Evolutionary conservation across 2,329 filamentous ascomycete species (phyloP).

Genomic region (Diaporthe sp.): DNA sequence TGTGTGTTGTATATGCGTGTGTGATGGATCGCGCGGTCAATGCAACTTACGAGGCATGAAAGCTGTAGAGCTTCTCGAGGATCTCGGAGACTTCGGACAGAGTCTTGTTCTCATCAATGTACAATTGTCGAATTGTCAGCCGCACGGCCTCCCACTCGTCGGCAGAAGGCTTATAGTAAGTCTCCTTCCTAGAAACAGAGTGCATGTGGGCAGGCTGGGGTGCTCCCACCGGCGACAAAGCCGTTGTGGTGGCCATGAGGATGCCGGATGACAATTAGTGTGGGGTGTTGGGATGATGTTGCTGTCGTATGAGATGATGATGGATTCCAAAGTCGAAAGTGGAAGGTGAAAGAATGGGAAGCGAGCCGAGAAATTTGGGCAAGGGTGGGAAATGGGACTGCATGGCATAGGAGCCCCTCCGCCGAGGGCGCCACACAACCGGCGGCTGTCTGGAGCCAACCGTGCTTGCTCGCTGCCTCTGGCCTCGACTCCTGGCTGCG

Average conservation of each 20-base stretch:
- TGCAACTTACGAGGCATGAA: slow-evolving; percentile 38
- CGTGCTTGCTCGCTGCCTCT: slow-evolving; percentile 23
- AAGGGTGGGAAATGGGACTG: slow-evolving; percentile 37
- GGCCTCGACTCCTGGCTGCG: slow-evolving; percentile 13
- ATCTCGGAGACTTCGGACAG: slow-evolving; percentile 26
- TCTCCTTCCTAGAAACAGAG: slow-evolving; percentile 13
- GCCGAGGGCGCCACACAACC: slow-evolving; percentile 33
- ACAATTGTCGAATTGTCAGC: slow-evolving; percentile 34
- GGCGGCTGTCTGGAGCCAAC: slow-evolving; percentile 22
- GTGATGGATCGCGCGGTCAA: neutral
- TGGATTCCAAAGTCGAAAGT: slow-evolving; percentile 21
- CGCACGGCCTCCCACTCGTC: slow-evolving; percentile 36
- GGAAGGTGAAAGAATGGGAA: slow-evolving; percentile 34
- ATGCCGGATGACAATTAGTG: neutral
- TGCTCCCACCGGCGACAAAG: neutral
- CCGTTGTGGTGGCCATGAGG: slow-evolving; percentile 10
- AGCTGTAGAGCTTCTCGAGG: slow-evolving; percentile 18
- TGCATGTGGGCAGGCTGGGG: neutral
- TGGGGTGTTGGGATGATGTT: slow-evolving; percentile 22
- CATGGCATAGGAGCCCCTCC: slow-evolving; percentile 31
- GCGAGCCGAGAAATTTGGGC: slow-evolving; percentile 38
- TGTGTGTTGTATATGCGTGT: neutral
- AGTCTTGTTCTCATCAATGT: slow-evolving; percentile 39
- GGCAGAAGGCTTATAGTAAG: slow-evolving; percentile 11
- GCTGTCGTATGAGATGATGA: slow-evolving; percentile 9